Conservation (phyloP, 1,284 basidiomycete species). For the Meira nashicola region DNA sequence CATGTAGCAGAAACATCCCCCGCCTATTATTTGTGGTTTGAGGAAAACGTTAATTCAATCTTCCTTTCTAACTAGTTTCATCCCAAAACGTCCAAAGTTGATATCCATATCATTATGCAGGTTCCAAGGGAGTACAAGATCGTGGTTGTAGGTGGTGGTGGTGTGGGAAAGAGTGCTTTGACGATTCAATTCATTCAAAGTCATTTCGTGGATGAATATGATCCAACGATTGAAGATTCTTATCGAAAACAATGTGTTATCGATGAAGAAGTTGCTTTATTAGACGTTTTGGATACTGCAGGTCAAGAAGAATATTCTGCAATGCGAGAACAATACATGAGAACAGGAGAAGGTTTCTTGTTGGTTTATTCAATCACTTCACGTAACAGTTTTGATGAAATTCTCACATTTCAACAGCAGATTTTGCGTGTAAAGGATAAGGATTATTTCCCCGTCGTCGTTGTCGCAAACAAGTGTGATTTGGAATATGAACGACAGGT, state of each 20-base stretch:
- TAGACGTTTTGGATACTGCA: conserved; percentile 97
- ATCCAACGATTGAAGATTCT: conserved; percentile 84
- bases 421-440: conserved; percentile 81
- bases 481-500: conserved; percentile 97
- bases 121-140: conserved; percentile 77
- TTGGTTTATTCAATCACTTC: conserved; percentile 99
- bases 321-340: conserved; percentile 97
- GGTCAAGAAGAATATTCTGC: conserved; percentile 93
- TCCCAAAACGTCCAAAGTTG: too few species aligned
- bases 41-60: too few species aligned
- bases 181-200: conserved; percentile 92
- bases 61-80: too few species aligned
- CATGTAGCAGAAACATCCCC: too few species aligned
- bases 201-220: conserved; percentile 97
- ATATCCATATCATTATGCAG: too few species aligned
- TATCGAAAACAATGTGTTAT: conserved; percentile 60
- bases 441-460: conserved; percentile 91
- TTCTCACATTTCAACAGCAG: conserved; percentile 95
- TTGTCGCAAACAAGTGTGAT: conserved; percentile 98
- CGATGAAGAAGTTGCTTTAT: conserved; percentile 92
- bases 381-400: conserved; percentile 93
- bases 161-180: conserved; percentile 90
- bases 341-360: conserved; percentile 94
- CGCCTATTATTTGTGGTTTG: too few species aligned
- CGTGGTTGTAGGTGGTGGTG: conserved; percentile 88